Evolutionary conservation across 108 stramenopile species (phyloP), one percentile per base, ranked within the genome.

Genomic region (Mayamaea pseudoterrestris): DNA sequence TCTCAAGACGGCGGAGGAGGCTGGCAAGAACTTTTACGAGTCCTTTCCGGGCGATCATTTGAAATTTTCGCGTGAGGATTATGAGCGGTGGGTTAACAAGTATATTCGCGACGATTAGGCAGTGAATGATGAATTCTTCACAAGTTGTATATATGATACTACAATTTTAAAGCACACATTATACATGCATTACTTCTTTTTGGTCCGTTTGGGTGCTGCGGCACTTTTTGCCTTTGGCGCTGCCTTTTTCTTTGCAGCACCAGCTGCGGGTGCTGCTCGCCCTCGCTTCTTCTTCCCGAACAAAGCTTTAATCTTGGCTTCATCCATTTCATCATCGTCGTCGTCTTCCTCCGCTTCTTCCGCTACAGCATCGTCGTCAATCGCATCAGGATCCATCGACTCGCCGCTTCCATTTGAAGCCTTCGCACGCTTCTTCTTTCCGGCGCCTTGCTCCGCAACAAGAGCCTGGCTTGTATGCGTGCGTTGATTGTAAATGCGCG

Each of bases 391-490:
- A 56, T 85, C 83, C n/a, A 32, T 65, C 26, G 47, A 47, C 13
- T 68, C 64, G 9, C 50, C 57, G 0, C 34, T 53, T 6, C 53
- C 54, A 0, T 16, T 40, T 3, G 39, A 25, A 13, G 14, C 31
- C 42, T 61, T 75, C 53, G 62, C 69, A 32, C 42, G 36, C 16
- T 53, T 67, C 7, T 47, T 48, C 46, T 50, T 64, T 5, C 35
- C 43, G 8, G 61, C 71, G 14, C 79, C 83, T 50, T 84, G 74
- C 45, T 84, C 87, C 2, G 67, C 59, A 3, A 90, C 80, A 50
- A 96, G 55, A 2, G 88, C 90, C 55, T 91, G 86, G 30, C 80
- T 74, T 35, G 55, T 83, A 57, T 93, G 90, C 17, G 50, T 49
- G 13, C 53, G 61, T 30, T 66, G 21, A 68, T 94, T 94, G 69